Evolutionary conservation across 2,329 filamentous ascomycete genomes (phyloP), one percentile per base, ranked within the genome.

Genomic region (Fusarium sp.): DNA sequence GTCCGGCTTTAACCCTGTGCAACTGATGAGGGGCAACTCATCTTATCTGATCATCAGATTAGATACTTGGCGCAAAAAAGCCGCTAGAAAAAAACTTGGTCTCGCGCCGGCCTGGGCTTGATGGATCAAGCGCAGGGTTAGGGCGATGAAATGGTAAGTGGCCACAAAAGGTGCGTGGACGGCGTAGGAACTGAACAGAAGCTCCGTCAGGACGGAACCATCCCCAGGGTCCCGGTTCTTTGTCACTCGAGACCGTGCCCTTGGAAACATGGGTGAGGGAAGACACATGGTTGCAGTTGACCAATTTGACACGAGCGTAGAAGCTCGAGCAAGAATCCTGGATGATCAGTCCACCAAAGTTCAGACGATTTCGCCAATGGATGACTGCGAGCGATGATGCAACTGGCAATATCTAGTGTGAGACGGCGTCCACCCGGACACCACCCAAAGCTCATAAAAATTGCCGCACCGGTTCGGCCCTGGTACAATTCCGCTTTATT

Each of bases 41-140:
- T 84, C 82, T 84, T 83, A 84, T 84, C 82, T 80, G 82, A 84
- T 84, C 74, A 84, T 84, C 82, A 82, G 82, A 84, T 84, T 82
- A 84, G 80, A 83, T 83, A 79, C 67, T 74, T 64, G 37, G 46
- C 40, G 38, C 64, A 28, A 72, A 47, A 62, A 69, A 53, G 44
- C 60, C 72, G 46, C 67, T 61, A 72, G 49, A 68, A 49, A 65
- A 53, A 71, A 64, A 56, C n/a, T 63, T 61, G 65, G 42, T 47
- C 28, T 53, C 25, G 23, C 33, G 30, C 32, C 46, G 38, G 46
- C 21, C 52, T 46, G 43, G 59, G 30, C 38, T 42, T 40, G 32
- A 46, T 46, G 44, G 30, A 33, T 19, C 33, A 46, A 32, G 33
- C 53, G 16, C 44, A 71, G 42, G 33, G 38, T 35, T 53, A 61